These are phyloP conservation scores for Lagenidium giganteum DNA, from an alignment of 352 stramenopile genomes.

Conservation along the genomic window DNA sequence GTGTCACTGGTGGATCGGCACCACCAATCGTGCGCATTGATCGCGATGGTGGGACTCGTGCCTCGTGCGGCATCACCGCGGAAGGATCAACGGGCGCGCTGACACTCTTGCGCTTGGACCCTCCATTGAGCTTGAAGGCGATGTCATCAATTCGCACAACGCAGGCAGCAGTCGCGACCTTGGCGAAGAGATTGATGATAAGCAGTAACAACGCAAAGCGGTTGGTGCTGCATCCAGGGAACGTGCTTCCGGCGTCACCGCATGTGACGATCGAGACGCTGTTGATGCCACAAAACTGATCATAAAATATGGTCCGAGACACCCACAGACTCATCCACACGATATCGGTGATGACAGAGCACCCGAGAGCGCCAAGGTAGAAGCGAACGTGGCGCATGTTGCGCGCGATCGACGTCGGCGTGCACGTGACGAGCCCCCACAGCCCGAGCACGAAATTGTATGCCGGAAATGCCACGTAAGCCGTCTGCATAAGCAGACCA, in stretches of 20 bases:
- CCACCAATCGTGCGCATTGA: no score
- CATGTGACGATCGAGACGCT: conserved; percentile 64
- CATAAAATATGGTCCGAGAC: conserved; percentile 66
- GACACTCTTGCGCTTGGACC: no score
- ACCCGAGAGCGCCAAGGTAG: conserved; percentile 37
- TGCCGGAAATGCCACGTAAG: conserved; percentile 73
- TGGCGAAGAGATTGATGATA: conserved; percentile 50
- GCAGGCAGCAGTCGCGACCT: conserved; percentile 29
- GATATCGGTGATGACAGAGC: conserved; percentile 63
- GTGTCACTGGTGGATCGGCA: no score
- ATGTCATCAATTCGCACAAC: conserved; percentile 59
- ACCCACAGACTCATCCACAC: conserved; percentile 79
- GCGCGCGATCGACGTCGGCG: conserved; percentile 38
- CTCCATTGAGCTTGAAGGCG: no score
- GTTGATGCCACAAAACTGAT: conserved; percentile 58
- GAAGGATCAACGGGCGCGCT: no score
- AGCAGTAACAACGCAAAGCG: conserved; percentile 64
- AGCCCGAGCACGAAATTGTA: conserved; percentile 78
- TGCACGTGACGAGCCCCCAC: conserved; percentile 58
- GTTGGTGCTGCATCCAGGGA: conserved; percentile 65
- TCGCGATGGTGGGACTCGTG: no score
- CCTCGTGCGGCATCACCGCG: no score
- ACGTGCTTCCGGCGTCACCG: conserved; percentile 50
- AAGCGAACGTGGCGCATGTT: conserved; percentile 42
- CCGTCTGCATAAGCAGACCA: conserved; percentile 70